Conservation (phyloP, 2,329 filamentous ascomycete genomes). For the Arthrobotrys sphaeroides region DNA sequence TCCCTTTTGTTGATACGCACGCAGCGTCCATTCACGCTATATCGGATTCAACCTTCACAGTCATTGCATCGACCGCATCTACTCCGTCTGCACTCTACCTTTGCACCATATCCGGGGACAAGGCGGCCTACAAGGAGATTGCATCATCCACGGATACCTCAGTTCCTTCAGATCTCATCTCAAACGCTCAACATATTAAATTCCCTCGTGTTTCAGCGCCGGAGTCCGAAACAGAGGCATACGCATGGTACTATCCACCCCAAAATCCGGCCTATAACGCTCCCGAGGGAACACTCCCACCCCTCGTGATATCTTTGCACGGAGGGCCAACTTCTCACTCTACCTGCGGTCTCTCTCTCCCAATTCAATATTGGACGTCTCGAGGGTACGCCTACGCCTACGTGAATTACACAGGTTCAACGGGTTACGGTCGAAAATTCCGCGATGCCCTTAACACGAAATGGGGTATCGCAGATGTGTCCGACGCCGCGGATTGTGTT, state of each 20-base stretch:
- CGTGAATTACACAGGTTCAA: conserved; percentile 68
- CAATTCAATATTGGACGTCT: conserved; percentile 67
- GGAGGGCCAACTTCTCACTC: conserved; percentile 66
- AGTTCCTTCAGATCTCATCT: conserved; percentile 22
- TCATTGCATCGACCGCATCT: conserved; percentile 35
- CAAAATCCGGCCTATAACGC: conserved; percentile 63
- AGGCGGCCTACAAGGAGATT: conserved; percentile 1
- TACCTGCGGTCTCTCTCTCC: conserved; percentile 63
- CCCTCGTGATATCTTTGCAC: conserved; percentile 66
- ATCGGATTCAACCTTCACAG: conserved; percentile 35
- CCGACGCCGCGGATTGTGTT: conserved; percentile 65
- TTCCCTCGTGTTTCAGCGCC: conserved; percentile 44
- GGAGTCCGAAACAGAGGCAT: conserved; percentile 29
- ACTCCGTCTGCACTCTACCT: conserved; percentile 33
- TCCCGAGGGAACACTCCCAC: conserved; percentile 62
- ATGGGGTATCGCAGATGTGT: conserved; percentile 67
- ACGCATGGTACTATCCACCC: conserved; percentile 59
- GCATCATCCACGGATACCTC: conserved; percentile 20
- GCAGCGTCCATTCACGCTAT: conserved; percentile 20
- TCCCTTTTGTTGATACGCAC: conserved; percentile 38
- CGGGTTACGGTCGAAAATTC: conserved; percentile 66
- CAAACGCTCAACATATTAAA: conserved; percentile 38
- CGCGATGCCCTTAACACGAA: conserved; percentile 65
- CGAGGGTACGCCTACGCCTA: conserved; percentile 66
- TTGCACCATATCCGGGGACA: conserved; percentile 15